Percentiles rank a stretch among this genome's conserved stretches.
Evolutionary conservation across 805 yeast species (phyloP).

Genomic region (Monosporozyma aerobia): DNA sequence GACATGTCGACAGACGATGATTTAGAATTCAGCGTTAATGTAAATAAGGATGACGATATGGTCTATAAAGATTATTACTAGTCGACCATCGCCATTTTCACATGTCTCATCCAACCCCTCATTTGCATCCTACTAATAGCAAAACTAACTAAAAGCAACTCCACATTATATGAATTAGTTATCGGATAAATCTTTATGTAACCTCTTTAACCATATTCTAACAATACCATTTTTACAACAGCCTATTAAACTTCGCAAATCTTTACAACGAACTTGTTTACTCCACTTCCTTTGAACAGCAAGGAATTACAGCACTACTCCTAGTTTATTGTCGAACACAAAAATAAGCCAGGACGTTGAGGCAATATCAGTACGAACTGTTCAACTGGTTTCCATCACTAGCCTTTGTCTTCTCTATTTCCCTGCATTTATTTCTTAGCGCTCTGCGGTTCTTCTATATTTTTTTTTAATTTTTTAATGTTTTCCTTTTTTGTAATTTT

Average conservation of each 20-base stretch:
- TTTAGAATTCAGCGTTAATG: conserved; percentile 76
- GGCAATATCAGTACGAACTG: not conserved
- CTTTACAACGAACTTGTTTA: not conserved
- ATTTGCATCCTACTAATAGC: not conserved
- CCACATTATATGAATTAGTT: not conserved
- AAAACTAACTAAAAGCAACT: not conserved
- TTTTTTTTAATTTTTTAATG: not conserved
- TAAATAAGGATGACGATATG: conserved; percentile 35
- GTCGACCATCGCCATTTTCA: not conserved
- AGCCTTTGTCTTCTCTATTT: not conserved
- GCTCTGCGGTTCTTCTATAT: not conserved
- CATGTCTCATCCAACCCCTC: not conserved
- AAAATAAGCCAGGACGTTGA: not conserved
- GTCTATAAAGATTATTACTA: conserved; percentile 9
- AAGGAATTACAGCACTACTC: not conserved
- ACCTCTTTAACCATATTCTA: not conserved
- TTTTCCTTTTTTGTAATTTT: not conserved
- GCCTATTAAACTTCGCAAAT: not conserved
- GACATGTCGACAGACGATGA: conserved; percentile 93
- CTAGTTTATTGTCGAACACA: not conserved
- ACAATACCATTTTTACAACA: not conserved
- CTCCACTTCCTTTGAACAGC: not conserved
- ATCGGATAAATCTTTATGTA: not conserved
- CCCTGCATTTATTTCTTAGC: not conserved
- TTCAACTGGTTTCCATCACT: not conserved